Conservation (phyloP, 2,329 filamentous ascomycete species). For the Pseudocercospora macadamiae region DNA sequence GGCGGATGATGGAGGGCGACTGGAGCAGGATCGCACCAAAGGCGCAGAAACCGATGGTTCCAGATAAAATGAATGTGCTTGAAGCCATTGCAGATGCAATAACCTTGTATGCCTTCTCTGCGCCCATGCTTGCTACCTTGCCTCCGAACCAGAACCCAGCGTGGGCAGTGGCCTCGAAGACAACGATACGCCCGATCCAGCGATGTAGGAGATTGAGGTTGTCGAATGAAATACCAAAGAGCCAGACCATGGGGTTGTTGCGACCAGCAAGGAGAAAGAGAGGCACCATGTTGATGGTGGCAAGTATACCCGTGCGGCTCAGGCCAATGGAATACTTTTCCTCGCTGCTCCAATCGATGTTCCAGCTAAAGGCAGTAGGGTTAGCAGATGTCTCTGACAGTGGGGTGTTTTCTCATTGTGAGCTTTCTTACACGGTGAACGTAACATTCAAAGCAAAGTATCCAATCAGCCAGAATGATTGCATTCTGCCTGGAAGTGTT, state of each 20-base stretch:
- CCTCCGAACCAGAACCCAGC: constrained; percentile 61
- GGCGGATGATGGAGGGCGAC: constrained; percentile 70
- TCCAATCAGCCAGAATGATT: constrained; percentile 50
- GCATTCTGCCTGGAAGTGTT: constrained; percentile 53
- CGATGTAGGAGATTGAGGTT: constrained; percentile 81
- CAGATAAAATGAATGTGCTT: constrained; percentile 59
- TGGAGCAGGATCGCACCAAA: constrained; percentile 68
- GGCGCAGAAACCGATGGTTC: constrained; percentile 64
- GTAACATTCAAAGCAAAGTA: constrained; percentile 54
- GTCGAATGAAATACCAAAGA: constrained; percentile 76
- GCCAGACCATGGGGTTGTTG: constrained; percentile 75
- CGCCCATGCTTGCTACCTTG: constrained; percentile 44
- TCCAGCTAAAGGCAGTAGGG: too few species aligned
- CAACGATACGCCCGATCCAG: constrained; percentile 77
- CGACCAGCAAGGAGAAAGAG: constrained; percentile 73
- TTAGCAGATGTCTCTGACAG: too few species aligned
- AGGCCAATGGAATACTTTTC: constrained; percentile 69
- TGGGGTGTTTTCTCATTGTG: too few species aligned
- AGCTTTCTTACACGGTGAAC: too few species aligned
- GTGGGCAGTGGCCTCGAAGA: constrained; percentile 70
- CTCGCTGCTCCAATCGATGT: constrained; percentile 66
- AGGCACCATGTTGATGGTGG: constrained; percentile 77
- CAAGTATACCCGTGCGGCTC: constrained; percentile 70
- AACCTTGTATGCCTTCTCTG: constrained; percentile 54
- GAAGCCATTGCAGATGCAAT: constrained; percentile 45